A percentile compares a stretch with the other conserved stretches of the same genome.
These are phyloP conservation scores for Acer negundo DNA, from an alignment of 345 rosid genomes.

Conservation along the genomic window DNA sequence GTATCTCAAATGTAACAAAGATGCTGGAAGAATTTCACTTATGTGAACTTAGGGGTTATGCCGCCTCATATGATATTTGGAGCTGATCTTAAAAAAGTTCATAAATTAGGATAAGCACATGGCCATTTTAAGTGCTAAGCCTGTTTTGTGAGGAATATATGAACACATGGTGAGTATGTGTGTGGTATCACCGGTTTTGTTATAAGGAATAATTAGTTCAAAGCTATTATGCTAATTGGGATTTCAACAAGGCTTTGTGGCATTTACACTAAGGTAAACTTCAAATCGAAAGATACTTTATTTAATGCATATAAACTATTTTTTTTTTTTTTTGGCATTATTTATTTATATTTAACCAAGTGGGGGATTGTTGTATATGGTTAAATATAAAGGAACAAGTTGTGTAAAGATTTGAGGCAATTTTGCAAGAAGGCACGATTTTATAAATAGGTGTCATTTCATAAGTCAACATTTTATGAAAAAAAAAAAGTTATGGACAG, in stretches of 20 bases:
- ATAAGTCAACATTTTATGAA: too few species aligned
- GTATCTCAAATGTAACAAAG: background rate
- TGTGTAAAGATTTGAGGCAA: too few species aligned
- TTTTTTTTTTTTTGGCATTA: too few species aligned
- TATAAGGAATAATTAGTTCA: background rate
- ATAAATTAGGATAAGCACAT: background rate
- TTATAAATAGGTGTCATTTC: too few species aligned
- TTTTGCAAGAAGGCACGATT: too few species aligned
- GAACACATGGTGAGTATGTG: background rate
- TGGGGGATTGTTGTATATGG: too few species aligned
- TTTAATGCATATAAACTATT: too few species aligned
- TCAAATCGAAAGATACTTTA: background rate
- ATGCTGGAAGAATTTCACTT: background rate
- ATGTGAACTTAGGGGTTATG: background rate
- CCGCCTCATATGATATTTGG: background rate
- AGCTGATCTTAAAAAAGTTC: background rate
- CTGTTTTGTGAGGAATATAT: background rate
- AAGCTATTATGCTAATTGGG: background rate
- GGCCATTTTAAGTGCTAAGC: background rate
- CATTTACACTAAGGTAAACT: background rate
- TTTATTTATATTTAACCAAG: too few species aligned
- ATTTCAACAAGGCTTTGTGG: background rate
- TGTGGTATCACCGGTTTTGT: background rate
- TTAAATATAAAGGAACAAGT: too few species aligned
- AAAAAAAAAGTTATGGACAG: too few species aligned